Evolutionary conservation across 352 stramenopile species (phyloP).

Genomic region (Phytophthora sp.): DNA sequence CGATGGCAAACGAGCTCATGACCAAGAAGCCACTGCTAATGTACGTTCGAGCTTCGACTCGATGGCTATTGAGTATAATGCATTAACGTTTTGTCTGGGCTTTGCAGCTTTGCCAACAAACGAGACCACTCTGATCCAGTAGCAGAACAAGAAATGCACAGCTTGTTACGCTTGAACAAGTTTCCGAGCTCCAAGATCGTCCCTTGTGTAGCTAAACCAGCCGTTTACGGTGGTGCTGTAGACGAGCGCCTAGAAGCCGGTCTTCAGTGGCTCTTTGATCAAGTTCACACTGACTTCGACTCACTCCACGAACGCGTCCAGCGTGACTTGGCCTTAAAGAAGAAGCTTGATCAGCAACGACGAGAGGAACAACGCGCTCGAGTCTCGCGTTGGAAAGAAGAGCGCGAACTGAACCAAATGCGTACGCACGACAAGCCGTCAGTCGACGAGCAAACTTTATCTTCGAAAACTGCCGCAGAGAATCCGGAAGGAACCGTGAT

Average conservation of each 20-base stretch:
- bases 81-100: not conserved
- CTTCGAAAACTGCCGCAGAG: conserved; percentile 7
- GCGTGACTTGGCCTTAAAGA: conserved; percentile 59
- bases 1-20: conserved; percentile 66
- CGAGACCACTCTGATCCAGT: conserved; percentile 53
- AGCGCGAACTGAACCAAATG: conserved; percentile 74
- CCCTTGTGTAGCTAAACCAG: conserved; percentile 68
- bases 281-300: conserved; percentile 63
- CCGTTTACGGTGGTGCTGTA: conserved; percentile 50
- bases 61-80: too few species aligned
- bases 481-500: conserved; percentile 53
- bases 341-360: conserved; percentile 59
- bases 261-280: conserved; percentile 75
- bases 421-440: conserved; percentile 52
- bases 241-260: conserved; percentile 71
- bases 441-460: conserved; percentile 10
- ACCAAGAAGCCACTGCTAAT: conserved; percentile 70
- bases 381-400: conserved; percentile 75
- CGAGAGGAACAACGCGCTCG: conserved; percentile 65
- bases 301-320: conserved; percentile 54
- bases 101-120: conserved; percentile 82
- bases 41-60: conserved; percentile 35
- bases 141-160: conserved; percentile 44
- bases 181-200: conserved; percentile 54
- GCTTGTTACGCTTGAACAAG: conserved; percentile 44